Evolutionary conservation across 140 eudicot species (phyloP), one percentile per base, ranked within the genome.

Genomic region (Artemisia princeps): DNA sequence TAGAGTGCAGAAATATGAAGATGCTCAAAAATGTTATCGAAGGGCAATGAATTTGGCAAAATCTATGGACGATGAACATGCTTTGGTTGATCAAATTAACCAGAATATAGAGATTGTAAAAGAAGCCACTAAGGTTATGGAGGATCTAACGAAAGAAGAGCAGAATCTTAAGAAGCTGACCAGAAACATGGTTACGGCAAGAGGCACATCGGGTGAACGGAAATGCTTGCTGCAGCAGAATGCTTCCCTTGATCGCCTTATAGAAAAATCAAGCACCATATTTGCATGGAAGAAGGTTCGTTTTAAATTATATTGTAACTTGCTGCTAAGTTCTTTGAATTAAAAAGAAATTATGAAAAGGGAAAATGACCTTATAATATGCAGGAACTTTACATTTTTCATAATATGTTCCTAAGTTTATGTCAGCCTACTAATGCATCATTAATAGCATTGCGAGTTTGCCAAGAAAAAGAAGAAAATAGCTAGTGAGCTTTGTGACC

Each of bases 11-110:
- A 86, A 75, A 63, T 94, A 81, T 51, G 76, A 75, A 37, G 94
- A 88, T 55, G 90, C 99, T 23, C 70, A 45, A 55, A 64, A 48
- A 67, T 86, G 95, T 73, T 94, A 94, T 73, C 74, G 78, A 59
- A 88, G 79, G 84, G 96, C 99, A 51, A 81, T 84, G 76, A 76
- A 79, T n/a, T 74, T 94, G 77, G 99, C 96, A 68, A 89, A 70
- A 50, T 72, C 85, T 40, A 74, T 94, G 99, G 95, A 86, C 56
- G 99, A 94, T 69, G 99, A 94, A 75, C 65, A 81, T 72, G 94
- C 80, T 60, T 76, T 94, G 78, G 95, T 63, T 50, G 30, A 64
- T 72, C 96, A 94, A 73, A 72, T 82, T 37, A 24, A 74, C 22
- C 80, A 79, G 67, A 94, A 94, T 61, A 78, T 88, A 50, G 65